These are phyloP conservation scores for Nemania sp. DNA, from an alignment of 2,329 filamentous ascomycete genomes.

Conservation along the genomic window DNA sequence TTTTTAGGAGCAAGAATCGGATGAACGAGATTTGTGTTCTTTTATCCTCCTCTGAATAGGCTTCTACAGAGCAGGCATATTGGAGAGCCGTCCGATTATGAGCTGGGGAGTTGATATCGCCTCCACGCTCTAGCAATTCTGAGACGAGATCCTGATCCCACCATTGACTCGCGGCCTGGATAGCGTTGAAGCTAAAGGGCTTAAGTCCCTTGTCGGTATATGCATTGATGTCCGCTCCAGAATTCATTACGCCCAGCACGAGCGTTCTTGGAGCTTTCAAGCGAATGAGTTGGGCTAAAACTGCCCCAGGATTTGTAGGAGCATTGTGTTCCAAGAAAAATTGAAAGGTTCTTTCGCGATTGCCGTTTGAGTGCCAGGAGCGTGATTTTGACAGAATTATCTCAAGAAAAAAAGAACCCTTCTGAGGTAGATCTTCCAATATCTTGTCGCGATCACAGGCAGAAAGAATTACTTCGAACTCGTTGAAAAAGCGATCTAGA, in stretches of 20 bases:
- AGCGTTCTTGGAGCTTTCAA: neutral
- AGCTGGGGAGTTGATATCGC: neutral
- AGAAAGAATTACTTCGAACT: neutral
- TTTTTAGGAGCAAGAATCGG: neutral
- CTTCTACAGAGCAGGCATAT: neutral
- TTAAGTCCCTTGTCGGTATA: neutral
- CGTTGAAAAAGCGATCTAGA: neutral
- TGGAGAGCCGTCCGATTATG: neutral
- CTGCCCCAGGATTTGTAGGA: neutral
- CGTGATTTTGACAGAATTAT: neutral
- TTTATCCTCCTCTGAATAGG: neutral
- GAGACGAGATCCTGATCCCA: neutral
- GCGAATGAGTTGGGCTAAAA: neutral
- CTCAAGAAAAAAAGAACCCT: neutral
- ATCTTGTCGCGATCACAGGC: neutral
- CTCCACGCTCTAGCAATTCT: neutral
- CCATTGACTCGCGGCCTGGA: neutral
- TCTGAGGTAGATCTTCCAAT: neutral
- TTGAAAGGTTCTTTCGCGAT: neutral
- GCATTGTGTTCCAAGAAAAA: neutral
- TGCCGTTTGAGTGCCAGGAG: neutral
- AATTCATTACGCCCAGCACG: neutral
- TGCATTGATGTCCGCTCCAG: conserved; percentile 8
- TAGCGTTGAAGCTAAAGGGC: neutral
- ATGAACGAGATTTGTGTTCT: neutral